These are phyloP conservation scores for Stephanodiscus triporus DNA, from an alignment of 108 stramenopile species.

Conservation along the genomic window DNA sequence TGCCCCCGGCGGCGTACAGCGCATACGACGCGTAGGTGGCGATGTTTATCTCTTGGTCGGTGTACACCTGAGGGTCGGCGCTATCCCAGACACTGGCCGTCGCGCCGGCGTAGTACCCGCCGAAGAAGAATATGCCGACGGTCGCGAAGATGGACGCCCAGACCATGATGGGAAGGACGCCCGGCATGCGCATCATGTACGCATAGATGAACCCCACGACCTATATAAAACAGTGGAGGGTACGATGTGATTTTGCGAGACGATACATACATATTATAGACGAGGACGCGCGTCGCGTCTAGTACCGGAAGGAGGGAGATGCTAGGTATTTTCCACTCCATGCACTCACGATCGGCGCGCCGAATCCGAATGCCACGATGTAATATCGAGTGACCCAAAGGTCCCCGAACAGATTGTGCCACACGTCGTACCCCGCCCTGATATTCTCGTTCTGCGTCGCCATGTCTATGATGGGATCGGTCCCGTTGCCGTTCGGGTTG, in stretches of 20 bases:
- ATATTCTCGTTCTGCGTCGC: constrained; percentile 32
- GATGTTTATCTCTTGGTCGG: constrained; percentile 53
- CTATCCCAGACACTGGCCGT: constrained; percentile 59
- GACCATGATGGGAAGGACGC: constrained; percentile 72
- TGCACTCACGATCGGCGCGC: too few relatives aligned
- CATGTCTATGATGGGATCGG: constrained; percentile 17
- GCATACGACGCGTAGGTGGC: constrained; percentile 57
- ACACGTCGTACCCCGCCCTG: constrained; percentile 45
- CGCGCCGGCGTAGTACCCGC: constrained; percentile 58
- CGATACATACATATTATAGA: too few relatives aligned
- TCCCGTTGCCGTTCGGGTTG: constrained; percentile 19
- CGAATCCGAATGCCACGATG: constrained; percentile 88
- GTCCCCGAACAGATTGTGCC: constrained; percentile 64
- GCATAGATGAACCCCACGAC: constrained; percentile 77
- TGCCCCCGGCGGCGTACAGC: constrained; percentile 58
- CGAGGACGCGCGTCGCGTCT: too few relatives aligned
- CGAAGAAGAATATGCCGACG: constrained; percentile 61
- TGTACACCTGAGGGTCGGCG: constrained; percentile 46
- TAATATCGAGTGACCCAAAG: constrained; percentile 46
- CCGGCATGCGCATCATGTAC: constrained; percentile 79
- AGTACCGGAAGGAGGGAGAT: neutral
- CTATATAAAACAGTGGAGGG: neutral
- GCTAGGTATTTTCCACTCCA: neutral
- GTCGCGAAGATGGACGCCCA: constrained; percentile 81
- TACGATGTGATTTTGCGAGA: too few relatives aligned